Percentiles rank a stretch among this genome's conserved stretches.
These are phyloP conservation scores for Hypomyces perniciosus DNA, from an alignment of 2,329 filamentous ascomycete species.

Conservation along the genomic window DNA sequence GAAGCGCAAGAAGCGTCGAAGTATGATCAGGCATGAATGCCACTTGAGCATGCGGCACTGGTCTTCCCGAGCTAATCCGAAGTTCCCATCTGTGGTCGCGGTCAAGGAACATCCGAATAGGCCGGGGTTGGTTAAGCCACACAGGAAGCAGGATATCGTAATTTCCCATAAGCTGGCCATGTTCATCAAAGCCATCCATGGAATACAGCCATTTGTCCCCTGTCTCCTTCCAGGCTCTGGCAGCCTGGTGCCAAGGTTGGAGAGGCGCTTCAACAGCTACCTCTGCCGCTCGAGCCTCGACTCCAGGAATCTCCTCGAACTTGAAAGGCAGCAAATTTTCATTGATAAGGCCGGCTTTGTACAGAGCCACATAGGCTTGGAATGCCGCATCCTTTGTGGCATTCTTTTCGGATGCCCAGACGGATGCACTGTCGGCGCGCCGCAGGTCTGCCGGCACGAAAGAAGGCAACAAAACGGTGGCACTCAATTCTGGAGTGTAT, in stretches of 20 bases:
- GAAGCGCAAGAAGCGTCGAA: slow-evolving; percentile 37
- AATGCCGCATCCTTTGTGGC: slow-evolving; percentile 80
- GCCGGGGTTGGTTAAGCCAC: slow-evolving; percentile 30
- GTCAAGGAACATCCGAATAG: slow-evolving; percentile 38
- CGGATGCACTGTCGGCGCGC: slow-evolving; percentile 15
- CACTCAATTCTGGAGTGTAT: slow-evolving; percentile 34
- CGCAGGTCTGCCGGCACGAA: slow-evolving; percentile 50
- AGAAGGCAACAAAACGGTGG: slow-evolving; percentile 64
- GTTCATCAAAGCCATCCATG: slow-evolving; percentile 30
- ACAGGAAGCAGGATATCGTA: slow-evolving; percentile 41
- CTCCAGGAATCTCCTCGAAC: slow-evolving; percentile 33
- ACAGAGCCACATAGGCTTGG: slow-evolving; percentile 66
- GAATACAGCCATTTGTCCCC: slow-evolving; percentile 21
- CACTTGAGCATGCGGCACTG: slow-evolving; percentile 17
- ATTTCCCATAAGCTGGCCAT: slow-evolving; percentile 25
- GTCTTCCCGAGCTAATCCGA: slow-evolving; percentile 15
- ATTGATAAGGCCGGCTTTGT: slow-evolving; percentile 66
- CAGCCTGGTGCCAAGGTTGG: slow-evolving; percentile 43
- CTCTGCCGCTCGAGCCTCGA: slow-evolving; percentile 32
- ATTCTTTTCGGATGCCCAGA: slow-evolving; percentile 66
- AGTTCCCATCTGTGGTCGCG: slow-evolving; percentile 28
- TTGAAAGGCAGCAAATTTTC: slow-evolving; percentile 67
- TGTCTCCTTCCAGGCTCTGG: slow-evolving; percentile 34
- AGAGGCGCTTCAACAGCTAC: slow-evolving; percentile 32
- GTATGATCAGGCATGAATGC: slow-evolving; percentile 36